Evolutionary conservation across 805 yeast genomes (phyloP).

Genomic region (Metschnikowia orientalis): DNA sequence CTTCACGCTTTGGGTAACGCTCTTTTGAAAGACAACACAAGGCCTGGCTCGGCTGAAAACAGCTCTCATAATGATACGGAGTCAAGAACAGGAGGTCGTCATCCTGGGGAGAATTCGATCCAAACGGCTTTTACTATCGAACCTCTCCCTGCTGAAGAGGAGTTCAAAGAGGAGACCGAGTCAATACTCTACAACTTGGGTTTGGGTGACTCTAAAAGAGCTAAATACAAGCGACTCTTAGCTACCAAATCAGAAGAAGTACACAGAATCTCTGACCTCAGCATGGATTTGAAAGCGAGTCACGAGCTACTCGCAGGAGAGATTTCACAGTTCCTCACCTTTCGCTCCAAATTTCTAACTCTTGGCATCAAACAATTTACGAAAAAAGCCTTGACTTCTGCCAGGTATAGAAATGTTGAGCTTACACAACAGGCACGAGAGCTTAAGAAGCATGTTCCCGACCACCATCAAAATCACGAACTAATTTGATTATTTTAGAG

Average conservation of each 20-base stretch:
- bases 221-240: slow-evolving; percentile 43
- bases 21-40: no score
- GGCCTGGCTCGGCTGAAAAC: no score
- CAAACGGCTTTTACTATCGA: slow-evolving; percentile 9
- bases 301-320: slow-evolving; percentile 65
- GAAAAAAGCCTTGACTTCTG: slow-evolving; percentile 7
- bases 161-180: slow-evolving; percentile 14
- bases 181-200: slow-evolving; percentile 30
- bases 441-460: no score
- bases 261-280: slow-evolving; percentile 39
- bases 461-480: no score
- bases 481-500: no score
- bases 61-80: no score
- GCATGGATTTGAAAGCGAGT: slow-evolving; percentile 43
- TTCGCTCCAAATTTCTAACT: slow-evolving; percentile 40
- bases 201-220: slow-evolving; percentile 50
- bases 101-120: background rate
- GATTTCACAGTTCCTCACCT: slow-evolving; percentile 53
- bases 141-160: slow-evolving; percentile 7
- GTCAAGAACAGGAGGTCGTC: no score
- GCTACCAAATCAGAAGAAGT: slow-evolving; percentile 39
- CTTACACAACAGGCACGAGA: no score
- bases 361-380: slow-evolving; percentile 33
- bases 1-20: slow-evolving; percentile 26
- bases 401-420: slow-evolving; percentile 3